phyloP scores from a whole-genome alignment of 2,329 filamentous ascomycete genomes.

The Neofusicoccum kwambonambiense region DNA sequence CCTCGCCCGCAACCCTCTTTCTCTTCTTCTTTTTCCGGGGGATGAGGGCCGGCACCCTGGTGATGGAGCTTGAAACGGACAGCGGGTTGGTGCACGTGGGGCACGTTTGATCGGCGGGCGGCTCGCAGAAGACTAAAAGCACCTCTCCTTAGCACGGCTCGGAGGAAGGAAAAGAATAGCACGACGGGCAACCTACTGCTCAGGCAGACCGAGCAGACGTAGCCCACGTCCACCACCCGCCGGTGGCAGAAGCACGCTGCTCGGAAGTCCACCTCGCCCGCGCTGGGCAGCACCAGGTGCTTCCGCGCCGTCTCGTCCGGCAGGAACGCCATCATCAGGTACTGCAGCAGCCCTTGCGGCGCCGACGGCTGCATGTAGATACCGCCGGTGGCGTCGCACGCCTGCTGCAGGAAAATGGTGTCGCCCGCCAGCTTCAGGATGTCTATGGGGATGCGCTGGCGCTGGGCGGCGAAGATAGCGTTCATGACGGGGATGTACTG shows the following conservation, averaged over 20 bases:
- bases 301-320: slow-evolving; percentile 65
- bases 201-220: slow-evolving; percentile 93
- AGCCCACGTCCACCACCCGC: slow-evolving; percentile 85
- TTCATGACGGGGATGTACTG: slow-evolving; percentile 99
- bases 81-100: slow-evolving; percentile 40
- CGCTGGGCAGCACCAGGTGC: slow-evolving; percentile 73
- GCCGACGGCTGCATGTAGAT: slow-evolving; percentile 62
- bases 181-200: slow-evolving; percentile 59
- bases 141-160: background rate
- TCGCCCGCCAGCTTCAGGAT: slow-evolving; percentile 82
- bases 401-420: slow-evolving; percentile 92
- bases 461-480: slow-evolving; percentile 90
- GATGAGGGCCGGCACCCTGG: slow-evolving; percentile 35
- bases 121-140: slow-evolving; percentile 36
- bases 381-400: slow-evolving; percentile 69
- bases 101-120: slow-evolving; percentile 35
- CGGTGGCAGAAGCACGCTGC: slow-evolving; percentile 98
- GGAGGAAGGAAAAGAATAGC: background rate
- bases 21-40: slow-evolving; percentile 39
- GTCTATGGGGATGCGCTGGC: slow-evolving; percentile 85
- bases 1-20: slow-evolving; percentile 32
- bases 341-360: slow-evolving; percentile 71
- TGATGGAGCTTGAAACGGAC: slow-evolving; percentile 34
- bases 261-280: slow-evolving; percentile 88
- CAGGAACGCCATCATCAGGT: slow-evolving; percentile 92